Percentiles rank a stretch among this genome's conserved stretches.
phyloP scores from a whole-genome alignment of 2,329 filamentous ascomycete genomes.

The Colletotrichum plurivorum region DNA sequence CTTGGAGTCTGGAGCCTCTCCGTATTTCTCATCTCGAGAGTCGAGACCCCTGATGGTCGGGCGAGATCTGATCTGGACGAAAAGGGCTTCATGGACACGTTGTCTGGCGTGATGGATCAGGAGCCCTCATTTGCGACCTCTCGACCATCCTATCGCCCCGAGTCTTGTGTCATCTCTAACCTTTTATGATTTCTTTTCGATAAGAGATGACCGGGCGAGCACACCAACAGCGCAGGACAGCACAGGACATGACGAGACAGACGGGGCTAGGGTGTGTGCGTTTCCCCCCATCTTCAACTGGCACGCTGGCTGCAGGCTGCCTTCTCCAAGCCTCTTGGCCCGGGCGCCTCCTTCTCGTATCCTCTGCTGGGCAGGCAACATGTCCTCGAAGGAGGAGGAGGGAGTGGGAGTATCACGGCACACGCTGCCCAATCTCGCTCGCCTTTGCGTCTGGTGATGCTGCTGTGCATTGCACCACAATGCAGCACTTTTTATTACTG shows the following conservation, averaged over 20 bases:
- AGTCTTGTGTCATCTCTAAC: constrained; percentile 1
- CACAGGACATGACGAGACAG: no score
- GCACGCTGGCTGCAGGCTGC: constrained; percentile 31
- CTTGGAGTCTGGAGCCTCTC: neutral
- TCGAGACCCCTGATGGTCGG: no score
- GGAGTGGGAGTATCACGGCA: constrained; percentile 25
- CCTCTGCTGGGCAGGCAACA: neutral
- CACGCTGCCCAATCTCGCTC: constrained; percentile 26
- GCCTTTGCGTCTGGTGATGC: neutral
- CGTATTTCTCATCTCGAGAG: no score
- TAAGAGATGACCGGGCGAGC: neutral
- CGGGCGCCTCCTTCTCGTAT: constrained; percentile 35
- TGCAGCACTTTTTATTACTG: no score
- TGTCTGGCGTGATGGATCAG: constrained; percentile 20
- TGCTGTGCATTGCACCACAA: constrained; percentile 6
- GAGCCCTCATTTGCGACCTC: constrained; percentile 9
- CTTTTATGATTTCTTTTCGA: neutral
- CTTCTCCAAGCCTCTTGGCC: constrained; percentile 35
- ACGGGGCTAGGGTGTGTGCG: no score
- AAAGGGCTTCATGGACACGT: constrained; percentile 18
- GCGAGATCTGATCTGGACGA: constrained; percentile 11
- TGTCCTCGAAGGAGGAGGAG: neutral
- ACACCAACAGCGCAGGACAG: no score
- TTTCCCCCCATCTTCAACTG: neutral
- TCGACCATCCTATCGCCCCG: constrained; percentile 6